A percentile compares a stretch with the other conserved stretches of the same genome.
phyloP scores from a whole-genome alignment of 306 rosid genomes.

The Inga leiocalycina region DNA sequence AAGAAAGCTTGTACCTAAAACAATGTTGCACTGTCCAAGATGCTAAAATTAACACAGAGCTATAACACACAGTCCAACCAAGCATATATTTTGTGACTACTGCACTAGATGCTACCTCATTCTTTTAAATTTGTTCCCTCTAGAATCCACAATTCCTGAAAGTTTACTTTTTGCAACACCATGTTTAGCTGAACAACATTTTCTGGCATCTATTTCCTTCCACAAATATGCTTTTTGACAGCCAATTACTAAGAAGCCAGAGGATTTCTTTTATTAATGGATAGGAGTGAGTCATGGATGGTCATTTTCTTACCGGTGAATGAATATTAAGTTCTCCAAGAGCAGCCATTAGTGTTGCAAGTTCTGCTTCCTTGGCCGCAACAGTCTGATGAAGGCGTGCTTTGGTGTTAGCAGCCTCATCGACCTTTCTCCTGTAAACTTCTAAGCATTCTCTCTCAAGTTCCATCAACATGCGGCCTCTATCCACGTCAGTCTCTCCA shows the following conservation, averaged over 20 bases:
- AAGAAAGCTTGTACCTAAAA: background rate
- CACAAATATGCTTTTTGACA: background rate
- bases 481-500: conserved; percentile 83
- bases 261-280: background rate
- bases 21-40: background rate
- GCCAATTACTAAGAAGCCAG: background rate
- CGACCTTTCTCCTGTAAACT: conserved; percentile 85
- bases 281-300: background rate
- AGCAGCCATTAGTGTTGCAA: conserved; percentile 86
- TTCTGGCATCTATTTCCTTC: conserved; percentile 1
- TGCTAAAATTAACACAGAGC: background rate
- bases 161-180: background rate
- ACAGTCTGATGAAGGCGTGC: conserved; percentile 92
- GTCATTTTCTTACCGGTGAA: conserved; percentile 63
- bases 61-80: background rate
- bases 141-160: background rate
- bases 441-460: conserved; percentile 96
- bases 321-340: conserved; percentile 85
- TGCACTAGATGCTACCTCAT: background rate
- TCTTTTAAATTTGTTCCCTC: background rate
- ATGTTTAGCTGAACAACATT: conserved; percentile 16
- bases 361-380: conserved; percentile 94
- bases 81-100: background rate
- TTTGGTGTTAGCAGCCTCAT: conserved; percentile 85
- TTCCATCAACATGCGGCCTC: conserved; percentile 79